Base-by-base conservation (phyloP, 1,139 yeast species). In the Candida anutae region DNA sequence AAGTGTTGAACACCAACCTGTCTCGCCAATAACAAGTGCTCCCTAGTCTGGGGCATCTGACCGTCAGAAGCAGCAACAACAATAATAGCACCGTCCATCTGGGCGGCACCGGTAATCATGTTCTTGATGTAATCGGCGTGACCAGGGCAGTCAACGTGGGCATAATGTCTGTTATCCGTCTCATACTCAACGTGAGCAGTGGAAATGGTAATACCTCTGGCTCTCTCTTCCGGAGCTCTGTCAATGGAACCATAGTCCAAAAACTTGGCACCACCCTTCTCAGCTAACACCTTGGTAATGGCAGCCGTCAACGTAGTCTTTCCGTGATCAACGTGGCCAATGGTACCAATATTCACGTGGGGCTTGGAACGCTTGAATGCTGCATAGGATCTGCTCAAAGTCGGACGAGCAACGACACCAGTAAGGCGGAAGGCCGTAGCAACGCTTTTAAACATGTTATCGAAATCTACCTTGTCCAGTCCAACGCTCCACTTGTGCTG, bases 1-100 rank as follows among this genome's bases (percentile, higher is more conserved):
- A 90, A 77, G 65, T 87, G 75, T 68, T 90, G 94, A 45, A 90
- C 95, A 74, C 99, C 99, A 55, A 90, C 97, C 72, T 90, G 98
- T 74, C 97, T 87, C 40, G 98, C 98, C 55, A 90, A 78, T 62
- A 90, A 70, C 70, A 90, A 73, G 67, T 90, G 98, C 69, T 90
- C 98, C 71, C 96, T 83, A 47, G 98, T 93, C 72, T 90, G 98
- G 55, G 96, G 97, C 98, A 90, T 90, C 68, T 88, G 95, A 54
- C 98, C 98, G 55, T 90, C 98, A 36, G 95, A 73, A 41, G 98
- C 98, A 53, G 97, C 97, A 61, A 90, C 98, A 42, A 90, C 98
- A 68, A 90, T 88, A 50, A 90, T 88, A 45, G 97, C 98, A 72
- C 97, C 97, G 60, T 90, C 98, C 97, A 88, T 88, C 62, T 90